Base-by-base conservation (phyloP, 352 stramenopile genomes). In the Pythium monospermum region DNA sequence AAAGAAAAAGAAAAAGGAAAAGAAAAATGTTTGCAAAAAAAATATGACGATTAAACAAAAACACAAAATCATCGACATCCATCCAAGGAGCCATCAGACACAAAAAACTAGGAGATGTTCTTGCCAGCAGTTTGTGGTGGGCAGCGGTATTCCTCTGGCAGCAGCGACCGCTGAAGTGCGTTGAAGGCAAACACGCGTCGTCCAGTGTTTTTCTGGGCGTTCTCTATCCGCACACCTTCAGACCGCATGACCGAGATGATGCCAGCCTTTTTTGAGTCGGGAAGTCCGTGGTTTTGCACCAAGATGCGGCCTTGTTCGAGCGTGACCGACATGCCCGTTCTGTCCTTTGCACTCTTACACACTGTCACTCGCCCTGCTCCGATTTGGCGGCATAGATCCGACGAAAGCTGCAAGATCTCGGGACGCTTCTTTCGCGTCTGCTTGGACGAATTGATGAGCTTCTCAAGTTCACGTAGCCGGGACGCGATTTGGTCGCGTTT, bases 341-440 rank as follows among this genome's bases (percentile, higher is more conserved):
- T 86, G 68, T 99, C 95, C 69, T 99, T 99, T n/a, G 94, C 95
- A 35, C 78, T 96, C 59, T 99, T 99, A 61, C 96, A 99, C 63
- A 98, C 97, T 0, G 96, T 96, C 38, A 96, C 79, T 35, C 89
- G 86, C 3, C 91, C 93, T 21, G 81, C 94, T 10, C 85, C 75
- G 28, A 99, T 72, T 27, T 67, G 52, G 7, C 83, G 80, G 57
- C 80, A 91, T 28, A 93, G 59, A 46, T 93, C 83, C 2, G 83
- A 91, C 55, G 73, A 87, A 51, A 93, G 53, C 54, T 91, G 80
- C n/a, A 93, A 44, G 40, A 93, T 93, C 66, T 93, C 83, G 0
- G 83, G 80, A 4, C 83, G 78, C 67, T 93, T 93, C 67, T 87
- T 89, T 26, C 81, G 76, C 33, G 76, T 71, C 54, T 90, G 77